These are phyloP conservation scores for Trametes villosa DNA, from an alignment of 768 basidiomycete genomes.

Conservation along the genomic window DNA sequence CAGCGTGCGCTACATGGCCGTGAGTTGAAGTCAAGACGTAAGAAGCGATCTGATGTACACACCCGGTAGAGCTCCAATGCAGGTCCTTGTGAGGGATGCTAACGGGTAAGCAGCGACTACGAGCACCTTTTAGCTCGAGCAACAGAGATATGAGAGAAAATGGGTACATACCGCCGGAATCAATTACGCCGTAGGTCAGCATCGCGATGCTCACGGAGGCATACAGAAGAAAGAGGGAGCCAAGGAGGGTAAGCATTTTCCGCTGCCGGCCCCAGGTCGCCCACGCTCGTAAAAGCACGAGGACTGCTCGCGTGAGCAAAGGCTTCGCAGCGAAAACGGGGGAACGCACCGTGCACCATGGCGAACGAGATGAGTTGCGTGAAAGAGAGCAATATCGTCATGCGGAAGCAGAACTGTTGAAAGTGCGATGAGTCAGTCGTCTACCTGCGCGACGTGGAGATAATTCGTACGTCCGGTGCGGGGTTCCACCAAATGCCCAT, in stretches of 20 bases:
- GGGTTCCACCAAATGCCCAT: conserved; percentile 14
- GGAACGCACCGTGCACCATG: conserved; percentile 15
- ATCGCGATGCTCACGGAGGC: conserved; percentile 7
- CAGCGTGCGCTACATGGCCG: background rate
- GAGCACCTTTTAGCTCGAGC: too few species aligned
- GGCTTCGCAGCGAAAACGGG: background rate
- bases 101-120: conserved; percentile 7
- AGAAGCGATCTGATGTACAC: background rate
- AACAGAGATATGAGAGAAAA: background rate
- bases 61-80: conserved; percentile 15
- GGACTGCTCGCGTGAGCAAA: conserved; percentile 1
- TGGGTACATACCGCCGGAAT: conserved; percentile 11
- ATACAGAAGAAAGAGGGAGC: conserved; percentile 11
- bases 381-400: conserved; percentile 8
- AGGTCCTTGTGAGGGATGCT: conserved; percentile 2
- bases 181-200: conserved; percentile 10
- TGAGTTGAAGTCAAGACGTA: background rate
- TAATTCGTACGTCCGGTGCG: background rate
- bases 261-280: conserved; percentile 20
- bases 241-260: conserved; percentile 11
- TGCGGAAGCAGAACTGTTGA: conserved; percentile 16
- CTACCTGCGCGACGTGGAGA: background rate
- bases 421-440: background rate
- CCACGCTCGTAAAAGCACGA: conserved; percentile 23
- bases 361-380: conserved; percentile 16